phyloP scores from a whole-genome alignment of 2,329 filamentous ascomycete genomes.

The Mycosphaerella arachidis region DNA sequence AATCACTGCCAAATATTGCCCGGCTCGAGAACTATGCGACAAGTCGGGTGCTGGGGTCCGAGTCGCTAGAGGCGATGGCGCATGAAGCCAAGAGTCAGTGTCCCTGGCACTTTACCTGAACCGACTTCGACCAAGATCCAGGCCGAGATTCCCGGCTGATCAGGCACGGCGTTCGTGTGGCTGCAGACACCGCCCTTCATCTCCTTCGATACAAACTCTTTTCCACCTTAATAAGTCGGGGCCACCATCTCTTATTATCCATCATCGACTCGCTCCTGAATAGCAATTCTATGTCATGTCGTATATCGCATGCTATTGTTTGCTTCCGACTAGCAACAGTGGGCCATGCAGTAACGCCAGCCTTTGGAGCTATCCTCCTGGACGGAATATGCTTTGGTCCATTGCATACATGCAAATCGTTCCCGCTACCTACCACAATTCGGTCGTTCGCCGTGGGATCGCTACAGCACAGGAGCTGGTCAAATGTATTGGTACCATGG shows the following conservation, averaged over 20 bases:
- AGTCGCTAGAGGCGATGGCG: background rate
- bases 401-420: background rate
- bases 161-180: background rate
- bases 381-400: background rate
- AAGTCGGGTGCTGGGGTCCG: background rate
- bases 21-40: background rate
- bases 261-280: background rate
- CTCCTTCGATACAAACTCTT: background rate
- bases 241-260: background rate
- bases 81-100: background rate
- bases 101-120: slow-evolving; percentile 2
- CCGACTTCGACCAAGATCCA: background rate
- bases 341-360: background rate
- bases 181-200: background rate
- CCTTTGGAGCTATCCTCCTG: background rate
- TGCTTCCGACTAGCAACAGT: background rate
- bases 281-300: too few relatives aligned
- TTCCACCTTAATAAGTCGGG: background rate
- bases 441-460: background rate
- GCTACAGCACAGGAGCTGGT: background rate
- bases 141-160: background rate
- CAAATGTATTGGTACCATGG: background rate
- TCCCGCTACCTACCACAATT: background rate
- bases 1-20: background rate
- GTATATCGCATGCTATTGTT: too few relatives aligned